These are phyloP conservation scores for Pythium aristosporum DNA, from an alignment of 352 stramenopile species.

Conservation along the genomic window DNA sequence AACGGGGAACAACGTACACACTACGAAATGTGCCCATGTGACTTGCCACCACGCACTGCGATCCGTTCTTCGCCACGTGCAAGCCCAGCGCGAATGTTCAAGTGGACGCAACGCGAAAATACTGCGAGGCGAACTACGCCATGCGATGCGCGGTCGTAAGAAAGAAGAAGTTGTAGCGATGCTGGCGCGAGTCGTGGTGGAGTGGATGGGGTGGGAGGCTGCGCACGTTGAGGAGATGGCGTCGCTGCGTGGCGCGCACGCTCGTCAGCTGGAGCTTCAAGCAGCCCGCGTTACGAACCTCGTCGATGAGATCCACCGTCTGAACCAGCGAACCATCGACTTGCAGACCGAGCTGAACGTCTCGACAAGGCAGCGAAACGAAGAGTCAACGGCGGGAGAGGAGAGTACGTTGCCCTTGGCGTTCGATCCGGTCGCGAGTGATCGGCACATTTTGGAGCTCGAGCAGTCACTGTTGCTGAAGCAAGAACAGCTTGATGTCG, in stretches of 20 bases:
- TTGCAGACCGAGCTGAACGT: slow-evolving; percentile 14
- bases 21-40: background rate
- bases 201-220: slow-evolving; percentile 23
- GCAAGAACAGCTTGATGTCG: slow-evolving; percentile 19
- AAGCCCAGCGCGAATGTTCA: background rate
- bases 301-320: slow-evolving; percentile 14
- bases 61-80: slow-evolving; percentile 1
- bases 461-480: slow-evolving; percentile 13
- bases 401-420: background rate
- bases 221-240: slow-evolving; percentile 9
- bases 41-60: slow-evolving; percentile 10
- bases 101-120: background rate
- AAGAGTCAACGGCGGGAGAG: background rate
- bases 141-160: slow-evolving; percentile 5
- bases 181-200: background rate
- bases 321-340: slow-evolving; percentile 4
- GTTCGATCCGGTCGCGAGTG: background rate
- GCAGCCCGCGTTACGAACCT: slow-evolving; percentile 1
- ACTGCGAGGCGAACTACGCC: slow-evolving; percentile 11
- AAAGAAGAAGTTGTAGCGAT: background rate
- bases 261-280: background rate
- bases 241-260: background rate
- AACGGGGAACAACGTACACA: background rate
- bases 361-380: background rate
- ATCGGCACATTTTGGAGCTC: slow-evolving; percentile 10